Conservation (phyloP, 306 rosid genomes). For the Prunus persica region DNA sequence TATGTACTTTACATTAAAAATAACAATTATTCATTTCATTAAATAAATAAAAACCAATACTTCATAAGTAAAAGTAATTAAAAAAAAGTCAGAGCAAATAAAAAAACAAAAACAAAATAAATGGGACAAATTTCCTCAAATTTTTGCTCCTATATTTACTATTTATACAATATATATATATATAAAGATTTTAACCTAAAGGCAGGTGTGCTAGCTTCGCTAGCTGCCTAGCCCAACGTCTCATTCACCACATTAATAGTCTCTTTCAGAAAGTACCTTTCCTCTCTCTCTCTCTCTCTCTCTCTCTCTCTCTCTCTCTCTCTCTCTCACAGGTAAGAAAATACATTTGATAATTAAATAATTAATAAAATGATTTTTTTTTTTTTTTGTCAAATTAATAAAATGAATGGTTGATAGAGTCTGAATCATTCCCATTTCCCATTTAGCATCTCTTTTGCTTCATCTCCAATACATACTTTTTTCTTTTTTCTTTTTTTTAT, state of each 20-base stretch:
- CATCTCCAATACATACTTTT: slow-evolving; percentile 22
- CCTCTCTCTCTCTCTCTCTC: slow-evolving; percentile 27
- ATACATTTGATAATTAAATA: neutral
- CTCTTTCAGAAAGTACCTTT: slow-evolving; percentile 40
- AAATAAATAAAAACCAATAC: neutral
- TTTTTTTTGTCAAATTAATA: neutral
- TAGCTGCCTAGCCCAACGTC: slow-evolving; percentile 46
- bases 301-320: slow-evolving; percentile 11
- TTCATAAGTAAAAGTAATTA: neutral
- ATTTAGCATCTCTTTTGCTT: slow-evolving; percentile 23
- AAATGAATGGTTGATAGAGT: slow-evolving; percentile 25
- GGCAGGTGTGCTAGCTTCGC: neutral
- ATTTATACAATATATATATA: too few species aligned
- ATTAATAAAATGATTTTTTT: slow-evolving; percentile 6
- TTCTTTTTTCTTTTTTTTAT: too few species aligned
- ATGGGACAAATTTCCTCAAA: neutral
- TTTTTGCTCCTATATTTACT: neutral
- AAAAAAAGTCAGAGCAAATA: neutral
- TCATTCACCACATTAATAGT: slow-evolving; percentile 52
- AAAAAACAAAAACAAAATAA: neutral
- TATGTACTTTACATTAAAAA: neutral
- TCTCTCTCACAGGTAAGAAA: neutral
- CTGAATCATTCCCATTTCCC: slow-evolving; percentile 32
- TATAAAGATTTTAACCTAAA: slow-evolving; percentile 9
- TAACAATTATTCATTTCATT: neutral